Base-by-base conservation (phyloP, 306 rosid species). In the Pterocarpus santalinus region DNA sequence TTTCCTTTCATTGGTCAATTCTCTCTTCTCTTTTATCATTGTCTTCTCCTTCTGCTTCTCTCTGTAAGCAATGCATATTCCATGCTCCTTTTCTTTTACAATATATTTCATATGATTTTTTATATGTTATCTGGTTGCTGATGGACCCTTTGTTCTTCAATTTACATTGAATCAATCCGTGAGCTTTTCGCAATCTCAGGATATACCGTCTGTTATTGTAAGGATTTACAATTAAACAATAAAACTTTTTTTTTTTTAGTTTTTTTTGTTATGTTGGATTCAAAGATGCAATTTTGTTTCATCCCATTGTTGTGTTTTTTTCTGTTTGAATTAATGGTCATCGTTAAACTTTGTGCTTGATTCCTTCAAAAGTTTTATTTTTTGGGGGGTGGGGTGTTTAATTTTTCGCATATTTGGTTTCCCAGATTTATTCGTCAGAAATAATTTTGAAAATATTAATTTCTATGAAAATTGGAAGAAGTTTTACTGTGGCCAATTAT, bases 221-320 rank as follows among this genome's bases (percentile, higher is more conserved):
- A 53, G 61, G 61, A 16, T 16, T 15, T 55, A 55, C 30, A 7
- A 55, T 16, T 15, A 55, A 55, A 15, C 30, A n/a, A 55, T n/a
- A 55, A 53, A 53, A 1, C 4, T n/a, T 1, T 15, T 64, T 12
- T 15, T 7, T 65, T 43, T 43, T 43, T 1, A 4, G 6, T 43
- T 5, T 53, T 28, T 34, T 36, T 36, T 69, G 4, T 15, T 30
- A 16, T 69, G 66, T 63, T 62, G 15, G 86, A 53, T 64, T 82
- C 69, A 52, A 69, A 62, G 80, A 65, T 83, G 65, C 76, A 52
- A 57, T 47, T 78, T 79, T 79, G 51, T 30, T 36, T 30, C 3
- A 72, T 34, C 62, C 73, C 68, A 10, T 53, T 36, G 52, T 36
- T 8, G 13, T 35, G 15, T 30, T 53, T 22, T 22, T 68, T 17